Evolutionary conservation across 1,284 basidiomycete genomes (phyloP), one percentile per base, ranked within the genome.

Genomic region (Ceratobasidium papillatum): DNA sequence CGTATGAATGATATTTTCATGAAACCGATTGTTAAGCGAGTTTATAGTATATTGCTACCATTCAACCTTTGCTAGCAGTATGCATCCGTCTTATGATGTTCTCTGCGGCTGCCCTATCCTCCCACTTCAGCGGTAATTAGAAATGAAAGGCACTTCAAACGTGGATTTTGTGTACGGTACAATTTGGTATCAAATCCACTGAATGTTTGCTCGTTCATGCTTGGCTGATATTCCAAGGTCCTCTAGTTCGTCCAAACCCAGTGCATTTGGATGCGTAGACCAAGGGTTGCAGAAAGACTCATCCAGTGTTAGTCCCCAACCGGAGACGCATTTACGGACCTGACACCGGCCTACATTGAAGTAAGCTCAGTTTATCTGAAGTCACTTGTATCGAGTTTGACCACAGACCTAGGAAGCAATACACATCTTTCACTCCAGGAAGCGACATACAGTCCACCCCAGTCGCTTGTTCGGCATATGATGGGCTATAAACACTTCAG

Each of bases 361-460:
- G 47, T 17, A 25, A n/a, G n/a, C n/a, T 25, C 32, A 59, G 27
- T 17, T 19, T 30, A 22, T 12, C 27, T 22, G 12, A 45, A 45
- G 19, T 19, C 11, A 14, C 19, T 45, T 45, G 19, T 19, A 45
- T 54, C 27, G 41, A 12, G 8, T 49, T 27, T 49, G 3, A 47
- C 27, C 11, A 30, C 63, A 12, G 12, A 65, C 63, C 63, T 22
- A 32, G 27, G 63, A 27, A 47, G 34, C 63, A 65, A 30, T n/a
- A 30, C 9, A 43, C 27, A 19, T 34, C 19, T 34, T 47, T 25
- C n/a, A 32, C 63, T 49, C 45, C 45, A 38, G 43, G 63, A 9
- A 65, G 27, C 22, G 25, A 43, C 30, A 45, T 30, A 30, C 63
- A 65, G 51, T 65, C 63, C n/a, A 65, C 45, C 12, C 63, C 63